Evolutionary conservation across 2,329 filamentous ascomycete species (phyloP), one percentile per base, ranked within the genome.

Genomic region (Fusarium guadeloupense): DNA sequence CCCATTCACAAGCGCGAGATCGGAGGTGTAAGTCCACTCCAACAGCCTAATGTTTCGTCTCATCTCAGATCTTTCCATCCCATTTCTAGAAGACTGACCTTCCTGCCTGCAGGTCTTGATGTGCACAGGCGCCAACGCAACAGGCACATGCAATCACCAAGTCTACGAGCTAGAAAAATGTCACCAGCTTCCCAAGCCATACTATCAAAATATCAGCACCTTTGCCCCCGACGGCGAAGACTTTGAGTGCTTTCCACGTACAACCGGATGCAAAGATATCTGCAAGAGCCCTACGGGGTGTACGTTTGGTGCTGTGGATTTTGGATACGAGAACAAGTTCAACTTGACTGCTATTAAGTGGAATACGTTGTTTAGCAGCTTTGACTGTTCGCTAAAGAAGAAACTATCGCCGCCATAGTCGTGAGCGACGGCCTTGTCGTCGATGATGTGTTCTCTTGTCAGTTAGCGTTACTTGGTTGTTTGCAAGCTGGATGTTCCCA

Each of bases 281-380:
- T 85, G 82, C 76, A 79, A 46, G 5, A 83, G 81, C 40, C 81
- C 81, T 3, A 80, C 78, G 38, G 83, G 82, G 30, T 85, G 83
- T 72, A 84, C 82, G 0, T 76, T 82, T 54, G 83, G 82, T 30
- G 67, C 75, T 8, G 74, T 85, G 42, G 76, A 77, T 64, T 83
- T 77, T 62, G 62, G 70, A 59, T 81, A 78, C 66, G 66, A 73
- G 51, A 50, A 81, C 74, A 83, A 83, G 72, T 79, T 74, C 69
- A 76, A 85, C 66, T 66, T 85, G 45, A 71, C 74, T 21, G 73
- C 72, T 23, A 78, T 82, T 39, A 51, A 70, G 40, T 85, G 82
- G 83, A 70, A 80, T 40, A 73, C 54, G n/a, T 52, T 75, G 17
- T 69, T 77, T 44, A 61, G 54, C 44, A 76, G 74, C 61, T 78